Evolutionary conservation across 768 basidiomycete species (phyloP).

Genomic region (Trametes villosa): DNA sequence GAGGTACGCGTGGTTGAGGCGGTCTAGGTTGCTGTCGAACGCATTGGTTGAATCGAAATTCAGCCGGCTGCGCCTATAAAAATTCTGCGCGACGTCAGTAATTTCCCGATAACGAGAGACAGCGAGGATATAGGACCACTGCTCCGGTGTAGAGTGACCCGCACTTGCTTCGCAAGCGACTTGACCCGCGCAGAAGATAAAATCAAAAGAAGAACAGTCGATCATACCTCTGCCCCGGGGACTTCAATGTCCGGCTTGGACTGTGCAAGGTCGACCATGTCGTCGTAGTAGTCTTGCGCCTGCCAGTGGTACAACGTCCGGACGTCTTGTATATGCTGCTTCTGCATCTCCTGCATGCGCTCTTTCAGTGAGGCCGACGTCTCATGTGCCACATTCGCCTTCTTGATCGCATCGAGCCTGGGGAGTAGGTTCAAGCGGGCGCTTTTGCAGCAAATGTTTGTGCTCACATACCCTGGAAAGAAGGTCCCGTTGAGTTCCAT

Average conservation of each 20-base stretch:
- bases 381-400: constrained; percentile 18
- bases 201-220: too few relatives aligned
- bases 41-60: background rate
- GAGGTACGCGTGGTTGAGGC: constrained; percentile 37
- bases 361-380: constrained; percentile 19
- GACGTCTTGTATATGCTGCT: constrained; percentile 27
- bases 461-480: constrained; percentile 30
- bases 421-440: too few relatives aligned
- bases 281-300: constrained; percentile 28
- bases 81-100: constrained; percentile 11
- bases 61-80: constrained; percentile 7
- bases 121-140: background rate
- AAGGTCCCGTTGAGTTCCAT: constrained; percentile 30
- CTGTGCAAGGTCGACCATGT: constrained; percentile 22
- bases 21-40: constrained; percentile 21
- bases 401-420: constrained; percentile 30
- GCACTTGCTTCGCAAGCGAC: too few relatives aligned
- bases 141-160: too few relatives aligned
- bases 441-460: background rate
- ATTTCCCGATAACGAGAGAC: background rate
- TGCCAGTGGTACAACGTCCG: constrained; percentile 27
- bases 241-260: constrained; percentile 21
- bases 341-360: constrained; percentile 21
- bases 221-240: constrained; percentile 18
- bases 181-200: too few relatives aligned